Evolutionary conservation across 148 eudicot species (phyloP).

Genomic region (Fagopyrum homotropicum): DNA sequence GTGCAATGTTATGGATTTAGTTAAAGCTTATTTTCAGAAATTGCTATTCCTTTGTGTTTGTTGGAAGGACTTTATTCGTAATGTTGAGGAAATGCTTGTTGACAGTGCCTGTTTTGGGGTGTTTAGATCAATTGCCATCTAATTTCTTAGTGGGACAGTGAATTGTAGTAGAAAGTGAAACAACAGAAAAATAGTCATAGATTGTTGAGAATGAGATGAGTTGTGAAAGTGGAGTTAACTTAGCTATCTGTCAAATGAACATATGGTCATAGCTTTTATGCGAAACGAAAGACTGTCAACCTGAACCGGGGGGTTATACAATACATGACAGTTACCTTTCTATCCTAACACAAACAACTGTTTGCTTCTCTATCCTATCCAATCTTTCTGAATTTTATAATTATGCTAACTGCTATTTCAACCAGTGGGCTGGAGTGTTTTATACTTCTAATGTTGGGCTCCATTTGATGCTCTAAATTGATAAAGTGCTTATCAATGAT

Average conservation of each 20-base stretch:
- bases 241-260: not conserved
- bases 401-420: not conserved
- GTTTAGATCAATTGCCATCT: not conserved
- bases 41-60: not conserved
- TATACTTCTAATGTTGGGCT: not conserved
- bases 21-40: not conserved
- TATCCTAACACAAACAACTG: not conserved
- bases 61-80: not conserved
- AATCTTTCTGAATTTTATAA: constrained; percentile 4
- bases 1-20: not conserved
- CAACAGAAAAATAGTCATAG: not conserved
- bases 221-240: not conserved
- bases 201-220: not conserved
- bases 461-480: not conserved
- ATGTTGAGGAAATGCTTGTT: not conserved
- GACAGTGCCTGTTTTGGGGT: not conserved
- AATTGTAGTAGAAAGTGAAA: not conserved
- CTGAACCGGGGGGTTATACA: not conserved
- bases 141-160: not conserved
- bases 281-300: not conserved
- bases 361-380: not conserved
- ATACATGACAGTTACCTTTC: not conserved
- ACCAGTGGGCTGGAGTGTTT: not conserved
- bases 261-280: not conserved
- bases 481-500: not conserved